Evolutionary conservation across 192 early-diverging fungal genomes (phyloP).

Genomic region (Backusella luteola): DNA sequence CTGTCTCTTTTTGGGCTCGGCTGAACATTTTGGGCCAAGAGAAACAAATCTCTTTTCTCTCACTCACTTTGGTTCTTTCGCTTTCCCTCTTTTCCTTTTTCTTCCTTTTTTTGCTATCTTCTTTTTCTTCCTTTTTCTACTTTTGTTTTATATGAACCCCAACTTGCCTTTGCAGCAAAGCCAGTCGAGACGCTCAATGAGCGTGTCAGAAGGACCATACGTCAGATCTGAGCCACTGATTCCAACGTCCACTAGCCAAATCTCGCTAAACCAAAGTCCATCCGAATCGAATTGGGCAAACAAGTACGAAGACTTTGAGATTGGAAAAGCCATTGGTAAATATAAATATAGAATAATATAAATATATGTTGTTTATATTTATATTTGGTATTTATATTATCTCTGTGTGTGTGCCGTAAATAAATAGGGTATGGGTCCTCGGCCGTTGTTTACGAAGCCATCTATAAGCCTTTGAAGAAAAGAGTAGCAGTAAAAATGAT

Average conservation of each 20-base stretch:
- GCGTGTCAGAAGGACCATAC: neutral
- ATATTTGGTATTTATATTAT: slow-evolving; percentile 1
- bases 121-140: neutral
- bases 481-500: slow-evolving; percentile 82
- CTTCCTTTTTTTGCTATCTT: neutral
- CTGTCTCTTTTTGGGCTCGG: neutral
- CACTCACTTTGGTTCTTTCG: neutral
- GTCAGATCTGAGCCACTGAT: neutral
- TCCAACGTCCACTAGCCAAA: neutral
- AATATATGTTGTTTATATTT: neutral
- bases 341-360: neutral
- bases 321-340: slow-evolving; percentile 33
- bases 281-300: slow-evolving; percentile 27
- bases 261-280: neutral
- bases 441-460: slow-evolving; percentile 77
- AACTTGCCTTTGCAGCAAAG: neutral
- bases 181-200: neutral
- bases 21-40: neutral
- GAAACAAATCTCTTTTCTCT: slow-evolving; percentile 7
- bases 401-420: neutral
- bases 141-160: neutral
- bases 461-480: slow-evolving; percentile 69
- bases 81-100: neutral
- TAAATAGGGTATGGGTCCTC: slow-evolving; percentile 79
- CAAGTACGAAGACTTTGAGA: slow-evolving; percentile 35